Evolutionary conservation across 768 basidiomycete genomes (phyloP).

Genomic region (Fomitopsis serialis): DNA sequence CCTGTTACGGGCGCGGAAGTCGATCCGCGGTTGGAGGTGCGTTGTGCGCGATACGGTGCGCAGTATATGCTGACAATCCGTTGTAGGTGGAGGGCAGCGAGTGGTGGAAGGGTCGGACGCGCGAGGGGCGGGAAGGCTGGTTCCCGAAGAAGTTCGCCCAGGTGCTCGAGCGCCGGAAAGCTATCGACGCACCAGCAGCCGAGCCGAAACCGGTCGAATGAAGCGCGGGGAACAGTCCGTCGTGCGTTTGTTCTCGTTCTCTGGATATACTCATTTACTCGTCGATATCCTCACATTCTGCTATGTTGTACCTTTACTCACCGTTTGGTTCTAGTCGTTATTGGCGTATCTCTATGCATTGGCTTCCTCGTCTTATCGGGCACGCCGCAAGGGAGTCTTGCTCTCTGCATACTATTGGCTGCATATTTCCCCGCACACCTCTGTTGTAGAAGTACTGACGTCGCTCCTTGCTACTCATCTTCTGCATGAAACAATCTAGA

Average conservation of each 20-base stretch:
- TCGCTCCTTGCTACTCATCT: no score
- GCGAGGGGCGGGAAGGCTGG: conserved; percentile 92
- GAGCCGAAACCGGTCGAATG: conserved; percentile 39
- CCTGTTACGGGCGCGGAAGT: conserved; percentile 63
- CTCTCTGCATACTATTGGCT: no score
- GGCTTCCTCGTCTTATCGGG: no score
- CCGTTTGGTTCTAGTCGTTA: no score
- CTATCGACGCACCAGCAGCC: conserved; percentile 12
- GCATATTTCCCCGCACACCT: no score
- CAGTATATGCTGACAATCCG: neutral
- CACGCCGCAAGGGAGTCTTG: no score
- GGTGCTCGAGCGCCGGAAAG: conserved; percentile 47
- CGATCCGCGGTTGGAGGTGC: conserved; percentile 55
- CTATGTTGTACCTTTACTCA: no score
- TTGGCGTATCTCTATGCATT: no score
- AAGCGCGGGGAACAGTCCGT: neutral
- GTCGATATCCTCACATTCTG: no score
- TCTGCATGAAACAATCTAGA: no score
- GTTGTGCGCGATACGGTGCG: neutral
- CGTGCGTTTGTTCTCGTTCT: neutral
- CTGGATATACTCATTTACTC: neutral
- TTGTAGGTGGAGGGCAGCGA: conserved; percentile 46
- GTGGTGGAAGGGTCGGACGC: conserved; percentile 93
- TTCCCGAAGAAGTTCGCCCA: conserved; percentile 91
- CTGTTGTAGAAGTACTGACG: no score